A percentile compares a stretch with the other conserved stretches of the same genome.
These are phyloP conservation scores for Aphanomyces cochlioides DNA, from an alignment of 352 stramenopile species.

Conservation along the genomic window DNA sequence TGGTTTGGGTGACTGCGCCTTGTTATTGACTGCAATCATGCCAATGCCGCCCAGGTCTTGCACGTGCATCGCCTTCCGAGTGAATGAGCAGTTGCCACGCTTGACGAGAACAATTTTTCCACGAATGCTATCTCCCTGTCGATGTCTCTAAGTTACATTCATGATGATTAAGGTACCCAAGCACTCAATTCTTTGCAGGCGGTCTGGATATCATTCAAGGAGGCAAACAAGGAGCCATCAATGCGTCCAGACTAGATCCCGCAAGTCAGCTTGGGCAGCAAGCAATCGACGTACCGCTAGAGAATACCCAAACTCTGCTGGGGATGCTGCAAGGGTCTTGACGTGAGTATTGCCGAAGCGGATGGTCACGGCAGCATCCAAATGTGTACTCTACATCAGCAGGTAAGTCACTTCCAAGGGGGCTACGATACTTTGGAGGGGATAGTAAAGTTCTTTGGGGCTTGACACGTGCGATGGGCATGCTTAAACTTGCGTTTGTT, in stretches of 20 bases:
- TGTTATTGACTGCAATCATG: slow-evolving; percentile 71
- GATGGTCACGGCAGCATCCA: slow-evolving; percentile 57
- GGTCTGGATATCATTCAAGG: slow-evolving; percentile 41
- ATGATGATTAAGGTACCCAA: slow-evolving; percentile 16
- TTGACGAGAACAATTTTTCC: slow-evolving; percentile 67
- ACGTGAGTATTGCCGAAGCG: slow-evolving; percentile 56
- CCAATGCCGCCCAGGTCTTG: slow-evolving; percentile 53
- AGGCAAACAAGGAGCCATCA: slow-evolving; percentile 55
- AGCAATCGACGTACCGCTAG: slow-evolving; percentile 7
- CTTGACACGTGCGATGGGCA: slow-evolving; percentile 21
- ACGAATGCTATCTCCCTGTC: slow-evolving; percentile 33
- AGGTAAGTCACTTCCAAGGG: no score
- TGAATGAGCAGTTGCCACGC: slow-evolving; percentile 71
- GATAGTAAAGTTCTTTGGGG: neutral
- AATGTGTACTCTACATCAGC: slow-evolving; percentile 7
- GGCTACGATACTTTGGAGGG: slow-evolving; percentile 29
- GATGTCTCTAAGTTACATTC: slow-evolving; percentile 27
- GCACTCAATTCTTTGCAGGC: slow-evolving; percentile 44
- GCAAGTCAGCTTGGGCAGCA: slow-evolving; percentile 35
- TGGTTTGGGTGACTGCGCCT: slow-evolving; percentile 32
- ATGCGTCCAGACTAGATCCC: slow-evolving; percentile 35
- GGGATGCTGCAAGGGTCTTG: slow-evolving; percentile 61
- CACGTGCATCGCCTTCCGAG: slow-evolving; percentile 62
- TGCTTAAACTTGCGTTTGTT: neutral
- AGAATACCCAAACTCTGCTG: slow-evolving; percentile 55